Base-by-base conservation (phyloP, 1,284 basidiomycete species). In the Blastosporella zonata region DNA sequence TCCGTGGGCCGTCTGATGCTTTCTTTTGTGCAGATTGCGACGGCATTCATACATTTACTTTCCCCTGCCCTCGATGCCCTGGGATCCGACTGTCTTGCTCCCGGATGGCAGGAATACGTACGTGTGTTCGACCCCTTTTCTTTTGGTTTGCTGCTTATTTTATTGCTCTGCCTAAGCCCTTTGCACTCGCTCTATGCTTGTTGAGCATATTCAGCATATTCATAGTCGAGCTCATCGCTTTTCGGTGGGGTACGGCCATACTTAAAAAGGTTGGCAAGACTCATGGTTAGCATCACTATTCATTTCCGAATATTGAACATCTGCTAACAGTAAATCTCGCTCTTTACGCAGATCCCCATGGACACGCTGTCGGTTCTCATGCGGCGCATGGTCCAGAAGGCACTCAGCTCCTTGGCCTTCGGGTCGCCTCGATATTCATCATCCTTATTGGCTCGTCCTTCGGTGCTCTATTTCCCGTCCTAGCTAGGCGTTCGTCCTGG, bases 341-440 rank as follows among this genome's bases (percentile, higher is more conserved):
- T 28, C n/a, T 6, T 6, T 38, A 5, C 6, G 27, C 49, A 82
- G 83, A 87, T 64, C 59, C 77, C 5, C 84, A 86, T 61, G 87
- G 84, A 0, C 87, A 91, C 62, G 75, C 69, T 46, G 60, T 74
- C n/a, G 82, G 80, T 9, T 75, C 79, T 3, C 86, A 89, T 60
- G 77, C 82, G 8, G 80, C 81, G 2, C 88, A 92, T 66, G 81
- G 79, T 1, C 84, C 82, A 10, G 87, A 87, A 10, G 10, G 20
- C 20, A 38, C 47, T 13, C 20, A 63, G 5, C 55, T 66, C 33
- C 60, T 70, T n/a, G 62, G 63, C 23, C 71, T 95, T 27, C 79
- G 93, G 2, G 79, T 97, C 50, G 95, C 81, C 1, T 83, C 92
- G 21, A 77, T 98, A 62, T 97, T 98, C 69, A 81, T 98, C 67